A percentile compares a stretch with the other conserved stretches of the same genome.
Evolutionary conservation across 1,139 yeast species (phyloP).

Genomic region (Kurtzmaniella quercitrusa): DNA sequence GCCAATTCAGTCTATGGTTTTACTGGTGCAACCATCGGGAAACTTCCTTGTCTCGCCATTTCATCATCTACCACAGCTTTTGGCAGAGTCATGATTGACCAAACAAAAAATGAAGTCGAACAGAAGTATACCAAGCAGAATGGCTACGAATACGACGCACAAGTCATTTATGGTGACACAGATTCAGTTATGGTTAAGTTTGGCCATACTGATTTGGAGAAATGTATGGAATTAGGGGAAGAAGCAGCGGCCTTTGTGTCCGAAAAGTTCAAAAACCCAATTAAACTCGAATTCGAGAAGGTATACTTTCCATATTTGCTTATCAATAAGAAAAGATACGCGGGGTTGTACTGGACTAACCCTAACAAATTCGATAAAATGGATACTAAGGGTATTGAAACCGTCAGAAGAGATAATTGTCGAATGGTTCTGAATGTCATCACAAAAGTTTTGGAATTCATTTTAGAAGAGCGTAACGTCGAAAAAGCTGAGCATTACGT

Average conservation of each 20-base stretch:
- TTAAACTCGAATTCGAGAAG: constrained; percentile 93
- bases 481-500: constrained; percentile 81
- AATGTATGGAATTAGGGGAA: constrained; percentile 87
- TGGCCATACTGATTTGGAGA: constrained; percentile 76
- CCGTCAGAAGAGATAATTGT: constrained; percentile 97
- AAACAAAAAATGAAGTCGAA: constrained; percentile 83
- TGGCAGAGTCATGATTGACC: constrained; percentile 96
- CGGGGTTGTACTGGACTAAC: constrained; percentile 94
- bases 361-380: constrained; percentile 88
- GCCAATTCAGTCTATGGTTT: constrained; percentile 99
- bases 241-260: constrained; percentile 93
- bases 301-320: constrained; percentile 92
- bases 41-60: constrained; percentile 92
- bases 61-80: constrained; percentile 94
- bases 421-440: constrained; percentile 90
- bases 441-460: constrained; percentile 81
- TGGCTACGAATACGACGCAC: constrained; percentile 78
- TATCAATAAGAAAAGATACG: constrained; percentile 94
- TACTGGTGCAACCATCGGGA: constrained; percentile 98
- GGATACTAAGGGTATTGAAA: constrained; percentile 98
- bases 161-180: constrained; percentile 96
- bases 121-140: constrained; percentile 70
- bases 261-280: constrained; percentile 72
- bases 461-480: constrained; percentile 88
- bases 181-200: constrained; percentile 99